Evolutionary conservation across 1,284 basidiomycete genomes (phyloP).

Genomic region (Ustilago xerochloae): DNA sequence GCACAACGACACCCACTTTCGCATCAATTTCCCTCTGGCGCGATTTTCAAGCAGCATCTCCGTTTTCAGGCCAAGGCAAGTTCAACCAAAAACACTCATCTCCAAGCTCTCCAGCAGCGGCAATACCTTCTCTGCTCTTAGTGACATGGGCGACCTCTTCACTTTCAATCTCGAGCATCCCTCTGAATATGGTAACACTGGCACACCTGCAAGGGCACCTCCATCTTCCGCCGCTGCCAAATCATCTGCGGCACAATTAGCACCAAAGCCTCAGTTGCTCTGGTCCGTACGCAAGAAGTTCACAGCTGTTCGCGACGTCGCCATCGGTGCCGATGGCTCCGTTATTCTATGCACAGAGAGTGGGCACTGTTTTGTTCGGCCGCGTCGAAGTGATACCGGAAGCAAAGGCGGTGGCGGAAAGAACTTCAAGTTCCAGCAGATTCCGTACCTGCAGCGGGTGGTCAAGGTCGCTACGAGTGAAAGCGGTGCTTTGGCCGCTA

Average conservation of each 20-base stretch:
- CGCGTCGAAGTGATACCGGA: slow-evolving; percentile 37
- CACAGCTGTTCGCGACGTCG: slow-evolving; percentile 83
- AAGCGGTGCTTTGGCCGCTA: slow-evolving; percentile 87
- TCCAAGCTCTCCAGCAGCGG: slow-evolving; percentile 84
- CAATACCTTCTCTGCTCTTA: slow-evolving; percentile 84
- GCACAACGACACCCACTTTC: slow-evolving; percentile 79
- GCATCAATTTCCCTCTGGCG: slow-evolving; percentile 73
- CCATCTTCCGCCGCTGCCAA: slow-evolving; percentile 10
- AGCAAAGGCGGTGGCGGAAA: slow-evolving; percentile 42
- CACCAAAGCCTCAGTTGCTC: slow-evolving; percentile 81
- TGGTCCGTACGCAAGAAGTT: slow-evolving; percentile 90
- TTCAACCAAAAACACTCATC: slow-evolving; percentile 72
- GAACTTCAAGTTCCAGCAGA: slow-evolving; percentile 76
- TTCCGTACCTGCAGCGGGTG: slow-evolving; percentile 85
- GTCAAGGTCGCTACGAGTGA: slow-evolving; percentile 86
- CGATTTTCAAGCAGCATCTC: slow-evolving; percentile 72
- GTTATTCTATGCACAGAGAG: slow-evolving; percentile 93
- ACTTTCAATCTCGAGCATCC: slow-evolving; percentile 75
- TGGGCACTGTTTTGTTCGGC: slow-evolving; percentile 85
- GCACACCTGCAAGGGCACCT: slow-evolving; percentile 6
- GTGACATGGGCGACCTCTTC: slow-evolving; percentile 89
- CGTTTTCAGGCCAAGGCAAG: slow-evolving; percentile 69
- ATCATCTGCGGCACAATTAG: slow-evolving; percentile 28
- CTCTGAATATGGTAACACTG: slow-evolving; percentile 54
- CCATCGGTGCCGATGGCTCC: slow-evolving; percentile 85